A percentile compares a stretch with the other conserved stretches of the same genome.
Evolutionary conservation across 805 yeast species (phyloP).

Genomic region (Ogataea pini): DNA sequence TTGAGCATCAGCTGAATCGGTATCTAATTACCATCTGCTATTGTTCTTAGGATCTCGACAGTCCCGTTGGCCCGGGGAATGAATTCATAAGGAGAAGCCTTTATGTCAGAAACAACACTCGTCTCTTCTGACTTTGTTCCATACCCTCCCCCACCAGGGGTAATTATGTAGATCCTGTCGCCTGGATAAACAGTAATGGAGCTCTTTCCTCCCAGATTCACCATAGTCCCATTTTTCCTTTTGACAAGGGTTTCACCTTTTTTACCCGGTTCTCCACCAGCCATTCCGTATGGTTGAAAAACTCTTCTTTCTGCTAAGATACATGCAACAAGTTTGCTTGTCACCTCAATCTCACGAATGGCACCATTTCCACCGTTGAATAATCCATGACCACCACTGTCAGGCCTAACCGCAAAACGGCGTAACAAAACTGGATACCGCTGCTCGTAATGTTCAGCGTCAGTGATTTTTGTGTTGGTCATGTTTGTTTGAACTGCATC

Average conservation of each 20-base stretch:
- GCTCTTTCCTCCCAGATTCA: constrained; percentile 32
- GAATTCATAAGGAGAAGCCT: constrained; percentile 4
- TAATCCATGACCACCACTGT: constrained; percentile 49
- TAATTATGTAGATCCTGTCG: constrained; percentile 28
- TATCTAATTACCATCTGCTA: constrained; percentile 12
- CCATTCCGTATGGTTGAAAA: constrained; percentile 46
- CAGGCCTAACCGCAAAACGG: constrained; percentile 42
- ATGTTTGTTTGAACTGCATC: constrained; percentile 53
- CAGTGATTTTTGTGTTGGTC: constrained; percentile 57
- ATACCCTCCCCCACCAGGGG: constrained; percentile 38
- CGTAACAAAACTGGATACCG: constrained; percentile 51
- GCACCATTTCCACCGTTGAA: constrained; percentile 52
- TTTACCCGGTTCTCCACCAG: constrained; percentile 45
- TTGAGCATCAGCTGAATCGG: too few relatives aligned
- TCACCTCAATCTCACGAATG: constrained; percentile 23
- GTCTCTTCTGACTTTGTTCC: constrained; percentile 28
- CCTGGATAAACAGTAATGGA: constrained; percentile 28
- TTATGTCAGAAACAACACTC: neutral
- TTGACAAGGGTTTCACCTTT: constrained; percentile 38
- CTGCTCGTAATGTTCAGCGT: constrained; percentile 52
- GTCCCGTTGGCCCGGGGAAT: constrained; percentile 19
- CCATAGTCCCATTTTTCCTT: constrained; percentile 15
- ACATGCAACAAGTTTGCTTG: constrained; percentile 13
- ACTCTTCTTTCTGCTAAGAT: constrained; percentile 46
- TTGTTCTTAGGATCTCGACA: constrained; percentile 15